These are phyloP conservation scores for Pterocarpus macrocarpus DNA, from an alignment of 306 rosid genomes.

Conservation along the genomic window DNA sequence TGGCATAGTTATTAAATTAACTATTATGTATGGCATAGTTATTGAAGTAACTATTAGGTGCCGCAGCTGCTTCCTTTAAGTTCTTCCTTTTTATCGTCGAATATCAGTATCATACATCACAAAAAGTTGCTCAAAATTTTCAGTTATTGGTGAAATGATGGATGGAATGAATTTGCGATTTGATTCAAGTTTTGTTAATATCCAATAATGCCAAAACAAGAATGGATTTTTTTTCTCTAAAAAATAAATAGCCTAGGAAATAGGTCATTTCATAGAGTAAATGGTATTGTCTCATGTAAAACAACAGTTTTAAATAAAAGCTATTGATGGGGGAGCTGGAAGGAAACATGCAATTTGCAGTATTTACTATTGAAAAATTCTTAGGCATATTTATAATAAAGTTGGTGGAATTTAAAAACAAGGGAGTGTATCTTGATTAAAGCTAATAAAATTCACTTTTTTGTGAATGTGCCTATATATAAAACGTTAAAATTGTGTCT, in stretches of 20 bases:
- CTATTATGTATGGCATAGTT: slow-evolving; percentile 7
- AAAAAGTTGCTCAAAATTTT: neutral
- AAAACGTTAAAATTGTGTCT: too few species aligned
- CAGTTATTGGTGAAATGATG: neutral
- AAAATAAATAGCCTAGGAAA: neutral
- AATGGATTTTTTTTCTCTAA: neutral
- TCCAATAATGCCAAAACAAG: neutral
- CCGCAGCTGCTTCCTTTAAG: neutral
- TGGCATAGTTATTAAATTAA: neutral
- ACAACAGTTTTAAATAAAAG: too few species aligned
- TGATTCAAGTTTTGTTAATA: neutral
- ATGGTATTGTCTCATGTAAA: neutral
- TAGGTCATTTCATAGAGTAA: neutral
- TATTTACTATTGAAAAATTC: too few species aligned
- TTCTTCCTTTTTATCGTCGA: neutral
- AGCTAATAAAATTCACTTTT: too few species aligned
- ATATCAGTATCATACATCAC: too few species aligned
- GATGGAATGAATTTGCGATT: neutral
- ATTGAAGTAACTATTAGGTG: neutral
- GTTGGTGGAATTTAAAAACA: too few species aligned
- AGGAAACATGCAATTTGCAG: too few species aligned
- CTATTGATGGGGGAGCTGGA: too few species aligned
- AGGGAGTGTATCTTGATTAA: too few species aligned
- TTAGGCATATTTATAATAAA: too few species aligned
- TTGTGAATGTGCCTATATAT: too few species aligned